phyloP scores from a whole-genome alignment of 1,139 yeast species.

The Suhomyces panamericanus region DNA sequence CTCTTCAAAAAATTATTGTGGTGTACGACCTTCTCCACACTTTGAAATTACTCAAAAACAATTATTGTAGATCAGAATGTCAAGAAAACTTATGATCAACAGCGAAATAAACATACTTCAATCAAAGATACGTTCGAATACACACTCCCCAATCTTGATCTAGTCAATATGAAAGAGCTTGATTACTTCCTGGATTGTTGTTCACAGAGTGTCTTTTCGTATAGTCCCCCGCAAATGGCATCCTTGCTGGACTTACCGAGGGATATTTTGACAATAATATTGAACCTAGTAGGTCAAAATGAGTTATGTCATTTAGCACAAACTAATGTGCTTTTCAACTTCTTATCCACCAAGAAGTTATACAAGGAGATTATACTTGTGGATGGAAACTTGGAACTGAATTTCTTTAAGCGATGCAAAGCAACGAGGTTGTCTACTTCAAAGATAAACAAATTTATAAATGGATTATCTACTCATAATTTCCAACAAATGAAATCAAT shows the following conservation, averaged over 20 bases:
- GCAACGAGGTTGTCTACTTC: constrained; percentile 6
- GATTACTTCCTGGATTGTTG: too few species aligned
- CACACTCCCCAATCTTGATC: too few species aligned
- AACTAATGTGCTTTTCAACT: constrained; percentile 17
- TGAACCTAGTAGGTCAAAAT: constrained; percentile 15
- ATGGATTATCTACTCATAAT: constrained; percentile 14
- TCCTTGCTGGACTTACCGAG: constrained; percentile 12
- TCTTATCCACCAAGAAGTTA: constrained; percentile 17
- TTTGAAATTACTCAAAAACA: too few species aligned
- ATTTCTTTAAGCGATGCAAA: constrained; percentile 4
- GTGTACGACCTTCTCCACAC: too few species aligned
- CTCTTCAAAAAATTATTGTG: too few species aligned
- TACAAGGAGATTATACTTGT: constrained; percentile 22
- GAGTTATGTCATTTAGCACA: constrained; percentile 19
- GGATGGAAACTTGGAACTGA: constrained; percentile 13
- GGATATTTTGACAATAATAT: constrained; percentile 15
- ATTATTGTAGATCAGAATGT: too few species aligned
- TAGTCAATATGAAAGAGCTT: too few species aligned
- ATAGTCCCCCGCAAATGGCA: too few species aligned
- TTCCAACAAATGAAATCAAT: constrained; percentile 19
- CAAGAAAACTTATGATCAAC: too few species aligned
- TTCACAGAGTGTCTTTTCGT: too few species aligned
- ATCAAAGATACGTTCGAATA: too few species aligned
- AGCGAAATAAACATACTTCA: too few species aligned
- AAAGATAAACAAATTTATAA: constrained; percentile 17